Base-by-base conservation (phyloP, 163 green algal species). In the Prototheca wickerhamii region DNA sequence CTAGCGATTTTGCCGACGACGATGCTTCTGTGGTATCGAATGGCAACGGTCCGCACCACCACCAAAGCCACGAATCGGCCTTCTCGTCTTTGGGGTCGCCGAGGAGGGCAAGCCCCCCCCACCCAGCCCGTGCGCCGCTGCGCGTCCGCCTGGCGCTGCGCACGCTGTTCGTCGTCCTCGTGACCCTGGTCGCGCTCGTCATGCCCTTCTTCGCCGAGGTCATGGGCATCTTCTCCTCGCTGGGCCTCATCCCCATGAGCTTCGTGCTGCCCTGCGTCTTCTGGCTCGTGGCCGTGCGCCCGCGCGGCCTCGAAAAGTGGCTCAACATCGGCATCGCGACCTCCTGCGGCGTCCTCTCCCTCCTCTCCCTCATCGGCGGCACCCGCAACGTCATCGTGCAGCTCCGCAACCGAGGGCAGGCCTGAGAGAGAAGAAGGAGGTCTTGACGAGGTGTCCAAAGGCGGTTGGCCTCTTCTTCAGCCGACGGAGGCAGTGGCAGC, bases 141-240 rank as follows among this genome's bases (percentile, higher is more conserved):
- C 20, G 64, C 4, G 34, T 74, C 25, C 64, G 71, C 32, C n/a
- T 57, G 18, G 8, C 68, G 6, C 32, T 75, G 28, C 58, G 68
- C 26, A 58, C 35, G 23, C 4, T 31, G 3, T 77, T 61, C 52
- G 75, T 76, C n/a, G 35, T 70, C 28, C n/a, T 58, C 4, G 67
- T 54, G 18, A 69, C 67, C 20, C 58, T 66, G 23, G 52, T 79
- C n/a, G 70, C 70, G 5, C 44, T 61, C 28, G 37, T 73, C 26
- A 15, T 51, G 58, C 75, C 54, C 66, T 78, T 78, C 60, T 78
- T 82, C 44, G 53, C 21, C 2, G 66, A 71, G n/a, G 40, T 74
- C 17, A 78, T 74, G 65, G 59, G 60, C 21, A 43, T 49, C 40
- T 44, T 78, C 8, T 28, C 55, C 46, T 58, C 46, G 33, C 50